Evolutionary conservation across 2,329 filamentous ascomycete genomes (phyloP).

Genomic region (Colletotrichum incanum): DNA sequence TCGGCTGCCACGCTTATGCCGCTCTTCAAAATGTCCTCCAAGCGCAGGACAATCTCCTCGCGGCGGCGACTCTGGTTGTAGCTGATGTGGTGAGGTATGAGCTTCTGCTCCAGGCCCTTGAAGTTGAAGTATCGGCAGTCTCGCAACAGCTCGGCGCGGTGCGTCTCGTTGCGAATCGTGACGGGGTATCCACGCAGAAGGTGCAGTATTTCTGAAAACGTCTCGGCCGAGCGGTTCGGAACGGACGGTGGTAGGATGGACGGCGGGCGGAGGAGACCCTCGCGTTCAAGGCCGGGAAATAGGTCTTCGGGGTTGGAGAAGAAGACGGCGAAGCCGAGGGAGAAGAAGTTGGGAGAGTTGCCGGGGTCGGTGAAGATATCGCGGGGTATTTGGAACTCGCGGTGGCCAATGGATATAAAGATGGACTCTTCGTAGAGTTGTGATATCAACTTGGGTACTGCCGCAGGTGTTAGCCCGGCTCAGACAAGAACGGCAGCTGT

Average conservation of each 20-base stretch:
- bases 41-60: slow-evolving; percentile 82
- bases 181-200: slow-evolving; percentile 88
- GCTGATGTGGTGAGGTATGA: slow-evolving; percentile 83
- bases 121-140: slow-evolving; percentile 96
- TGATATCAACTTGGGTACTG: slow-evolving; percentile 89
- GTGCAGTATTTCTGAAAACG: slow-evolving; percentile 86
- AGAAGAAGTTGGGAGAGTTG: slow-evolving; percentile 96
- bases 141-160: slow-evolving; percentile 83
- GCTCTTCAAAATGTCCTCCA: slow-evolving; percentile 92
- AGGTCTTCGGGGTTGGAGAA: slow-evolving; percentile 85
- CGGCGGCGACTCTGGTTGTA: slow-evolving; percentile 80
- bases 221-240: slow-evolving; percentile 85
- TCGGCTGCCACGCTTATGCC: slow-evolving; percentile 79
- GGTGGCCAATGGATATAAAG: slow-evolving; percentile 90
- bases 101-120: slow-evolving; percentile 88
- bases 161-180: slow-evolving; percentile 80
- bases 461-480: slow-evolving; percentile 2
- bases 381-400: slow-evolving; percentile 90
- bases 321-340: slow-evolving; percentile 89
- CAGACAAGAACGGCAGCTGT: slow-evolving; percentile 1
- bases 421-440: slow-evolving; percentile 94
- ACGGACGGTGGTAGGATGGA: slow-evolving; percentile 88
- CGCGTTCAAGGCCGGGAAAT: slow-evolving; percentile 88
- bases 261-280: slow-evolving; percentile 86
- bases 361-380: slow-evolving; percentile 89